Percentiles rank a stretch among this genome's conserved stretches.
These are phyloP conservation scores for Fusarium sp. DNA, from an alignment of 2,329 filamentous ascomycete genomes.

Conservation along the genomic window DNA sequence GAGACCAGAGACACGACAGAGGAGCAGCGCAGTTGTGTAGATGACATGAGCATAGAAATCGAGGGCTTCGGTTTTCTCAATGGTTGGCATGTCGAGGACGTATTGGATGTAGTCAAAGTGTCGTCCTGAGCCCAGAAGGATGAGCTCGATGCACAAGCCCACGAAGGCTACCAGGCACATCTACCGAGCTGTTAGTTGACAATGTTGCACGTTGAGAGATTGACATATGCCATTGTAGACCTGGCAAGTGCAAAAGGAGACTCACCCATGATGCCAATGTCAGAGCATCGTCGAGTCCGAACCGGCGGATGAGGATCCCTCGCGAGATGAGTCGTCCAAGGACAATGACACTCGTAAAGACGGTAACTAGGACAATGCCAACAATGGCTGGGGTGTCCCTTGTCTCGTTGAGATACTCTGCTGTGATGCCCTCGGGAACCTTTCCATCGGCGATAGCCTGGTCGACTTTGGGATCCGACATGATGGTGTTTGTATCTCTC, in stretches of 20 bases:
- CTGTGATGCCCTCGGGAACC: conserved; percentile 51
- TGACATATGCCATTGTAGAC: not conserved
- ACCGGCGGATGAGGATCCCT: conserved; percentile 50
- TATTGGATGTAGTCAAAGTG: conserved; percentile 60
- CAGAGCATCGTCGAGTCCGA: conserved; percentile 54
- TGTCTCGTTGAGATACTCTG: conserved; percentile 51
- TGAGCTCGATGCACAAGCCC: conserved; percentile 56
- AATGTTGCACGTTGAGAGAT: not conserved
- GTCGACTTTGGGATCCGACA: conserved; percentile 44
- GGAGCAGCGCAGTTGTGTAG: conserved; percentile 61
- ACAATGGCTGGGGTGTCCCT: conserved; percentile 53
- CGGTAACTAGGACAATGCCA: conserved; percentile 54
- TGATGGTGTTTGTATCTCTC: conserved; percentile 7
- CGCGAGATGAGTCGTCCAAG: conserved; percentile 51
- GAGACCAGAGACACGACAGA: conserved; percentile 63
- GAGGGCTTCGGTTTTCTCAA: conserved; percentile 57
- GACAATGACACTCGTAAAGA: conserved; percentile 51
- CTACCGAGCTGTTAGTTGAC: conserved; percentile 38
- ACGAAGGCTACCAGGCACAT: conserved; percentile 56
- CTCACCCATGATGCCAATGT: conserved; percentile 52
- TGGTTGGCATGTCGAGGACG: conserved; percentile 55
- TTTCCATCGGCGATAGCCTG: conserved; percentile 51
- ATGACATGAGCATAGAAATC: conserved; percentile 64
- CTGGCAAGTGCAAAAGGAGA: not conserved
- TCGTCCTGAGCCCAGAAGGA: conserved; percentile 59